Evolutionary conservation across 1,284 basidiomycete genomes (phyloP), one percentile per base, ranked within the genome.

Genomic region (Pseudozyma tsukubaensis): DNA sequence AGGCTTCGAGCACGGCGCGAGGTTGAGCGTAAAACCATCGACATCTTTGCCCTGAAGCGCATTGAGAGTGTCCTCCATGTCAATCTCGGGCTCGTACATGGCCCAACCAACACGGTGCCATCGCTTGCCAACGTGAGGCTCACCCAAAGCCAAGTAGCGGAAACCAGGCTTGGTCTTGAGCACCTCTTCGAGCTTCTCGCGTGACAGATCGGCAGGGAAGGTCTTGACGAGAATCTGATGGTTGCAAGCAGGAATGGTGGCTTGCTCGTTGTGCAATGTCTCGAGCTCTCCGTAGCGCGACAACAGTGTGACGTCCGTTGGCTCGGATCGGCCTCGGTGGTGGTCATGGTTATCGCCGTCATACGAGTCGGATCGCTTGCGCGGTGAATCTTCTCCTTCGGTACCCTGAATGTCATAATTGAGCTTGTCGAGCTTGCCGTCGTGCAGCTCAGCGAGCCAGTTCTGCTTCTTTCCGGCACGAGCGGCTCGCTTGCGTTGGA

Each of bases 91-190:
- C 13, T 79, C 78, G 61, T 80, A 82, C 62, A 75, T 72, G 39
- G 77, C 81, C 70, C 78, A 81, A n/a, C 78, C 82, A 29, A 79
- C 68, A 29, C 81, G 69, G 47, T 71, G 61, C 67, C 72, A 81
- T 16, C 66, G 50, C 50, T 79, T 81, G 56, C 60, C 64, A 35
- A 62, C 67, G 50, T 81, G 77, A 13, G 79, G 78, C 54, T 83
- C 82, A 29, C 79, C 76, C 8, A 83, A 32, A 13, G 82, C 82
- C 1, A 82, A 59, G 52, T 83, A 82, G 11, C 54, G 67, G 56
- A 81, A 83, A 18, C 80, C 80, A 2, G 74, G 58, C 44, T 70
- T 59, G n/a, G 56, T 64, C 29, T 56, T 53, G 35, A 81, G 71
- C 19, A 75, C 63, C 7, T 65, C 64, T 34, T 83, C 81, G 19